Evolutionary conservation across 208 protist species (phyloP).

Genomic region (Spongospora subterranea): DNA sequence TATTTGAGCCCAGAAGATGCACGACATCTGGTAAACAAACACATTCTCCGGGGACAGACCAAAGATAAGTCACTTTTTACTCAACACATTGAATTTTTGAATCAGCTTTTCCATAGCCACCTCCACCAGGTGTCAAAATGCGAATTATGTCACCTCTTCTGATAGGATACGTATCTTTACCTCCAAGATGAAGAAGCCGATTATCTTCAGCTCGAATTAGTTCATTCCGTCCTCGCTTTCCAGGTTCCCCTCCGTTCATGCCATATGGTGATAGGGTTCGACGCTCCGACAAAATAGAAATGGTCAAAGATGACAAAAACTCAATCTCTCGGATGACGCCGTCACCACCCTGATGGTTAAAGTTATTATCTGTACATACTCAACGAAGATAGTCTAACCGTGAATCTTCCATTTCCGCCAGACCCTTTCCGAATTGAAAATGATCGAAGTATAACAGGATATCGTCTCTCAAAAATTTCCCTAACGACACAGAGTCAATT

Average conservation of each 20-base stretch:
- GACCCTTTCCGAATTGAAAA: constrained; percentile 83
- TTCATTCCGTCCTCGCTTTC: constrained; percentile 76
- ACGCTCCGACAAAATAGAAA: constrained; percentile 85
- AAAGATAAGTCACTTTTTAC: not conserved
- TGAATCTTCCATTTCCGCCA: constrained; percentile 75
- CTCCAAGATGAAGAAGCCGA: constrained; percentile 72
- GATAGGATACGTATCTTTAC: constrained; percentile 73
- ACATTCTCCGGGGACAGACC: too few species aligned
- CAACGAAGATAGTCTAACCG: constrained; percentile 1
- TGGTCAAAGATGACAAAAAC: constrained; percentile 72
- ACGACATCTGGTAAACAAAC: too few species aligned
- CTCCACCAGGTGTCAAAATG: constrained; percentile 80
- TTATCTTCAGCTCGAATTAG: constrained; percentile 61
- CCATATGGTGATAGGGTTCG: constrained; percentile 83
- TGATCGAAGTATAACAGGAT: constrained; percentile 85
- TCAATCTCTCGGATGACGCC: constrained; percentile 87
- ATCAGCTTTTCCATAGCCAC: constrained; percentile 75
- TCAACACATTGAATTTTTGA: too few species aligned
- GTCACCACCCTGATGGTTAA: constrained; percentile 84
- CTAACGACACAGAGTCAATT: not conserved
- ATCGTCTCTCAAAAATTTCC: constrained; percentile 65
- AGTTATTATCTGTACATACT: constrained; percentile 58
- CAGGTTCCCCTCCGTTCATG: constrained; percentile 80
- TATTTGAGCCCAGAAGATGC: too few species aligned
- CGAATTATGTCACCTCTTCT: constrained; percentile 71